phyloP scores from a whole-genome alignment of 441 rosid genomes.

The Biscutella laevigata region DNA sequence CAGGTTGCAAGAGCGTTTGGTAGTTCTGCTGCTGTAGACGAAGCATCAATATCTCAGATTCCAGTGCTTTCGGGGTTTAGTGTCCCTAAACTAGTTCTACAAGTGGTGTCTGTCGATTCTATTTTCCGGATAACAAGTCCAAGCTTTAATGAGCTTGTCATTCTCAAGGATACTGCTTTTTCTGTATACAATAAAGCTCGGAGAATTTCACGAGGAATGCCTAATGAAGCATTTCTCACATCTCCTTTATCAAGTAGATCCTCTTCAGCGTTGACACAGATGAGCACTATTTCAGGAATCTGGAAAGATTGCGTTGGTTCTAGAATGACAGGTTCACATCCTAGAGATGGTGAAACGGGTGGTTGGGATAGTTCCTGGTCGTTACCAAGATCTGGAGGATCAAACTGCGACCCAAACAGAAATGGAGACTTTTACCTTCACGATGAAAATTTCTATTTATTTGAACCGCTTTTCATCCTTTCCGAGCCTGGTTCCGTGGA shows the following conservation, averaged over 20 bases:
- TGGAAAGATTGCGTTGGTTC: constrained; percentile 92
- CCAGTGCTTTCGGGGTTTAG: constrained; percentile 84
- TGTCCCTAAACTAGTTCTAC: constrained; percentile 78
- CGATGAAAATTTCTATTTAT: constrained; percentile 72
- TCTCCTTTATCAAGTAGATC: constrained; percentile 64
- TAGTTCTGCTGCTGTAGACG: constrained; percentile 83
- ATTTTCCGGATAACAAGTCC: constrained; percentile 93
- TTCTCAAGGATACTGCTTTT: constrained; percentile 97
- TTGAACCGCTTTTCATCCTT: constrained; percentile 96
- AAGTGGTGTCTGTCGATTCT: constrained; percentile 90
- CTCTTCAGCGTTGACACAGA: constrained; percentile 48
- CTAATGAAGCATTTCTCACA: constrained; percentile 47
- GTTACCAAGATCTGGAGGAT: constrained; percentile 64
- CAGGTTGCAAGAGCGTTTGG: constrained; percentile 86
- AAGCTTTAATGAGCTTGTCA: constrained; percentile 66
- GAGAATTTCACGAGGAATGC: constrained; percentile 72
- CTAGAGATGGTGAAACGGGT: constrained; percentile 82
- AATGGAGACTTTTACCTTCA: constrained; percentile 60
- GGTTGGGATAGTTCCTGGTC: constrained; percentile 96
- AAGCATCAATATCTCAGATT: constrained; percentile 76
- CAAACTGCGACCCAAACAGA: constrained; percentile 74
- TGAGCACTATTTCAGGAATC: constrained; percentile 63
- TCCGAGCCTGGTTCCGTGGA: constrained; percentile 95
- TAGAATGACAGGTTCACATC: constrained; percentile 74
- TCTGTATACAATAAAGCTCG: constrained; percentile 95